Evolutionary conservation across 805 yeast genomes (phyloP).

Genomic region (Nakazawaea holstii): DNA sequence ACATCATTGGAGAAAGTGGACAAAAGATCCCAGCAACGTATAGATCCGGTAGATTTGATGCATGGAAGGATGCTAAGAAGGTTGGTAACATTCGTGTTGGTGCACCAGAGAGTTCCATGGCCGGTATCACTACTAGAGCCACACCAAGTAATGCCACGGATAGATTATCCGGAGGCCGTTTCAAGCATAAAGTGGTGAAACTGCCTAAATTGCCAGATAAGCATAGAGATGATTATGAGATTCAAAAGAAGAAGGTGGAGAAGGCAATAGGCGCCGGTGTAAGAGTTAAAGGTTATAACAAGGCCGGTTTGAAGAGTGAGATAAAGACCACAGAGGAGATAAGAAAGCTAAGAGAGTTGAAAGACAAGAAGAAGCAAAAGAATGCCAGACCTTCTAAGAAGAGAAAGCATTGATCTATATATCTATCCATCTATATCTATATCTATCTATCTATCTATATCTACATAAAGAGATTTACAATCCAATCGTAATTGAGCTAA

Average conservation of each 20-base stretch:
- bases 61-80: conserved; percentile 78
- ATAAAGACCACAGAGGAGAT: conserved; percentile 68
- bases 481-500: too few relatives aligned
- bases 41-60: conserved; percentile 86
- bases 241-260: conserved; percentile 76
- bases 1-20: conserved; percentile 92
- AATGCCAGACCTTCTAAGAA: conserved; percentile 71
- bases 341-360: conserved; percentile 63
- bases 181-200: conserved; percentile 64
- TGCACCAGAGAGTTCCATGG: conserved; percentile 37
- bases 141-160: conserved; percentile 25
- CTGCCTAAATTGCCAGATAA: conserved; percentile 93
- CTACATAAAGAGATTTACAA: too few relatives aligned
- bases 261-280: conserved; percentile 76
- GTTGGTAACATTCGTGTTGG: conserved; percentile 48
- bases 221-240: conserved; percentile 77
- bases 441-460: too few relatives aligned
- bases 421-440: background rate
- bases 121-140: conserved; percentile 24
- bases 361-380: conserved; percentile 76
- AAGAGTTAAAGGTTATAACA: conserved; percentile 60
- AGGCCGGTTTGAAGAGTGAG: conserved; percentile 46
- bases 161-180: conserved; percentile 39
- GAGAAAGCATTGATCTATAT: conserved; percentile 19
- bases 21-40: conserved; percentile 87